Evolutionary conservation across 176 grass and related monocot species (phyloP).

Genomic region (Ensete ventricosum): DNA sequence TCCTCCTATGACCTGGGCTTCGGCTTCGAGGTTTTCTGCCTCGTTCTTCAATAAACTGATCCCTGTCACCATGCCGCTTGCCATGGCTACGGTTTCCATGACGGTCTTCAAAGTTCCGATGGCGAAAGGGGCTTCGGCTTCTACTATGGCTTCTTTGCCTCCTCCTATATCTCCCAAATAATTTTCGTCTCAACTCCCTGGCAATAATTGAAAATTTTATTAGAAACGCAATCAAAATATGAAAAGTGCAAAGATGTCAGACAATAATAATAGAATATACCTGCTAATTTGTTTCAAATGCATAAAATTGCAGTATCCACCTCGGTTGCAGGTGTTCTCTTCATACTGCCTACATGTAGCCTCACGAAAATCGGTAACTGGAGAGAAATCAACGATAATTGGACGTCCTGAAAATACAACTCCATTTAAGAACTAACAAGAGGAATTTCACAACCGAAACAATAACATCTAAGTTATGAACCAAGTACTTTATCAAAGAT

Average conservation of each 20-base stretch:
- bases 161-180: constrained; percentile 16
- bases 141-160: constrained; percentile 14
- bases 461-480: neutral
- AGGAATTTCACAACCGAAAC: neutral
- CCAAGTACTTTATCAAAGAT: neutral
- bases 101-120: constrained; percentile 12
- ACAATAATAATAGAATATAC: neutral
- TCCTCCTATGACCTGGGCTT: constrained; percentile 13
- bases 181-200: constrained; percentile 20
- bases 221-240: neutral
- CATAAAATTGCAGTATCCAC: constrained; percentile 29
- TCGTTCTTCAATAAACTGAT: constrained; percentile 9
- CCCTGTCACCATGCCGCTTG: constrained; percentile 17
- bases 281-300: constrained; percentile 28
- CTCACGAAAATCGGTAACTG: constrained; percentile 27
- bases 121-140: constrained; percentile 14
- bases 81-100: neutral
- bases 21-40: constrained; percentile 16
- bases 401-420: constrained; percentile 19
- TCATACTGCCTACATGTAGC: constrained; percentile 26
- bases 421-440: neutral
- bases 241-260: neutral
- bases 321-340: constrained; percentile 25
- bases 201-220: neutral
- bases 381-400: constrained; percentile 28